Evolutionary conservation across 179 eudicot species (phyloP), one percentile per base, ranked within the genome.

Genomic region (Spergularia azorica): DNA sequence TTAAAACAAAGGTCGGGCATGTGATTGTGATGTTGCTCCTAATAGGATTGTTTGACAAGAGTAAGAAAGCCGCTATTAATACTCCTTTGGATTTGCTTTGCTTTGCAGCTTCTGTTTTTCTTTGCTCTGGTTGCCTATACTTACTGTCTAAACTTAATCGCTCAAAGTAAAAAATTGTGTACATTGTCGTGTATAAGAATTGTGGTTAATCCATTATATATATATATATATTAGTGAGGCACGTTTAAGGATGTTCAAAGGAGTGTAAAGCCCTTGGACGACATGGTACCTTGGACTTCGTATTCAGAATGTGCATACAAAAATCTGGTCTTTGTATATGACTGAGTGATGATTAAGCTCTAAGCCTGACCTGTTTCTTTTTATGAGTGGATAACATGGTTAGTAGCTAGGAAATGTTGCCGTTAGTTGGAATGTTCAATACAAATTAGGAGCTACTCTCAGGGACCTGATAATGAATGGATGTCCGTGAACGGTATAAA

Each of bases 1-100:
- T 95, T 81, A 95, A 95, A 77, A 93, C 98, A 6, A 95, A 95
- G 81, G 88, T 95, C 4, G 98, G 98, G 13, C 98, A 93, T 81
- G 98, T 93, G 12, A 95, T 95, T 50, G 98, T 95, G 84, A 89
- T 95, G 97, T 84, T 95, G 73, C 91, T 95, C 5, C 86, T 95
- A 10, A 93, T 95, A 26, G 98, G 98, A 15, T 81, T 95, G 75
- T 83, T 93, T 54, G 98, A 95, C 67, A 91, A 95, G 84, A 91
- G 97, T 68, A 91, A 86, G 83, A 95, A 84, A 82, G 97, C 93
- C 14, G 80, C 80, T 14, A 91, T 93, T 66, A 78, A 75, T 39
- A 57, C 98, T 64, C 86, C 97, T 39, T n/a, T 74, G 11, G 98
- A 95, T 88, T 81, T 95, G 85, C 95, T 95, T 74, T 95, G 97